Base-by-base conservation (phyloP, 177 flowering plant genomes). In the Vitis hybrid region DNA sequence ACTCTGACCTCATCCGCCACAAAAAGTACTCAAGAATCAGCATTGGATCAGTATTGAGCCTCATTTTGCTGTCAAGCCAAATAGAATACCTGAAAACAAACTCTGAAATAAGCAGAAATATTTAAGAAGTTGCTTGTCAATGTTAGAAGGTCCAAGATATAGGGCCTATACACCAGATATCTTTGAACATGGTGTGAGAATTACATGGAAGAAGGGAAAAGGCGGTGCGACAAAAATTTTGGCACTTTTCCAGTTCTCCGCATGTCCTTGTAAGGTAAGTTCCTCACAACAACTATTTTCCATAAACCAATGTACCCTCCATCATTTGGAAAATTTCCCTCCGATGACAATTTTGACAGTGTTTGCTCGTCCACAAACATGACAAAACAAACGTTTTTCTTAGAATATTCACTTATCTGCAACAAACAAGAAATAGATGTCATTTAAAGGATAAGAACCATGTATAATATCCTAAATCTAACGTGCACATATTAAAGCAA, bases 21-120 rank as follows among this genome's bases (percentile, higher is more conserved):
- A 96, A 70, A 69, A 96, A 93, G 74, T 89, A 74, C 51, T 96
- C 97, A 65, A 93, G 79, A 40, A 91, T 91, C 74, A 83, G 83
- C 86, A 93, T 78, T 15, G 98, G 99, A 80, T 96, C 98, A 63
- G 88, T 74, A 14, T 80, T 77, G 65, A 96, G 97, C 61, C 98
- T 89, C 92, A 96, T 79, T 81, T 96, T 96, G 82, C 99, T 93
- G 71, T 96, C 99, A 56, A 96, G 79, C 98, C 98, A 93, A 69
- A 96, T 89, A 54, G 99, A 96, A 79, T 87, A 96, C 91, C 99
- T 95, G 79, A 65, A 75, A 70, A 64, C 55, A 76, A 60, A 46
- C 52, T 63, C 9, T 4, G 48, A 55, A 49, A 56, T 15, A 24
- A 48, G 3, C 49, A 1, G 27, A 21, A 46, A 12, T 9, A 56